Evolutionary conservation across 2,329 filamentous ascomycete species (phyloP).

Genomic region (Talaromyces piceae): DNA sequence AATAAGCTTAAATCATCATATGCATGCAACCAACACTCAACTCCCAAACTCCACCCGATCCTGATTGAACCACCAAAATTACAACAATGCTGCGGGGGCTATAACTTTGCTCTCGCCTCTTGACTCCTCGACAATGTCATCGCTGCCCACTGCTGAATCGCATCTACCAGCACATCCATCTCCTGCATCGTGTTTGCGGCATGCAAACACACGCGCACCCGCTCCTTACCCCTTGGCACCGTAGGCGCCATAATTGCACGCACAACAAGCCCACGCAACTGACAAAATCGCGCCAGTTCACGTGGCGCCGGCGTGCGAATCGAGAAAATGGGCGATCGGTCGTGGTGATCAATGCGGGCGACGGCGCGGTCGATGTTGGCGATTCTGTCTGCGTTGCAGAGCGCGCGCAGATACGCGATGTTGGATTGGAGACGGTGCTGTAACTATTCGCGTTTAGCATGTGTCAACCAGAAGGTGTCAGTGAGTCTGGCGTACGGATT

Average conservation of each 20-base stretch:
- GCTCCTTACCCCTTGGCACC: slow-evolving; percentile 55
- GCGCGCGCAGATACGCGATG: slow-evolving; percentile 39
- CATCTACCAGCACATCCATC: slow-evolving; percentile 46
- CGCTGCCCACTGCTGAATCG: slow-evolving; percentile 43
- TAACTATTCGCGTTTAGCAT: slow-evolving; percentile 2
- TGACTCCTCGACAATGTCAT: background rate
- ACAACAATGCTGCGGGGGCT: background rate
- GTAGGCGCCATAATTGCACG: slow-evolving; percentile 62
- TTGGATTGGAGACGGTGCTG: slow-evolving; percentile 35
- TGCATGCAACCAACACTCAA: no score
- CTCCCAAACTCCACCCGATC: no score
- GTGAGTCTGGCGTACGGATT: slow-evolving; percentile 29
- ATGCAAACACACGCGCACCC: slow-evolving; percentile 62
- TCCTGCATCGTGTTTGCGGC: slow-evolving; percentile 55
- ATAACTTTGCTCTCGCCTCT: background rate
- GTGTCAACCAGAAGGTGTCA: background rate
- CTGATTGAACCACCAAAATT: background rate
- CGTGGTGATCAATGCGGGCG: slow-evolving; percentile 35
- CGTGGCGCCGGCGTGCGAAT: slow-evolving; percentile 53
- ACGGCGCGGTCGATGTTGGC: slow-evolving; percentile 19
- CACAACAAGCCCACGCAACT: slow-evolving; percentile 52
- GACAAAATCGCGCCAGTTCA: slow-evolving; percentile 53
- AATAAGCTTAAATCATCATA: no score
- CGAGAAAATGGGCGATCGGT: slow-evolving; percentile 58
- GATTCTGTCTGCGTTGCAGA: slow-evolving; percentile 39